A percentile compares a stretch with the other conserved stretches of the same genome.
phyloP scores from a whole-genome alignment of 2,329 filamentous ascomycete genomes.

The Orbilia ellipsospora region DNA sequence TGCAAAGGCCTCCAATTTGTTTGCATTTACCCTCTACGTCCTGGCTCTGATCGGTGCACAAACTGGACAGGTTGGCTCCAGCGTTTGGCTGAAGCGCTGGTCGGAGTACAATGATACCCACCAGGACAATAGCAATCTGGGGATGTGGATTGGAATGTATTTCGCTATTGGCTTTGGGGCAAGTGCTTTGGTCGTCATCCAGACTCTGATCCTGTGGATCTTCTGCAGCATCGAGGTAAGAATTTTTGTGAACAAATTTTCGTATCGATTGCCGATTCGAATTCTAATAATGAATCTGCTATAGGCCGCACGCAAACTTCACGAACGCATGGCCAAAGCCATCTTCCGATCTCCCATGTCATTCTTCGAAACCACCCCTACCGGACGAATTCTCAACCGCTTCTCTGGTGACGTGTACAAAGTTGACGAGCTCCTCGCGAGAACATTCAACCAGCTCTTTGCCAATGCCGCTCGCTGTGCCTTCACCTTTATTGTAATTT shows the following conservation, averaged over 20 bases:
- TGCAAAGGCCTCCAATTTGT: slow-evolving; percentile 90
- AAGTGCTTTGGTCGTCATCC: slow-evolving; percentile 83
- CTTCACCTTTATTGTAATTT: slow-evolving; percentile 90
- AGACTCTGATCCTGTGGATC: slow-evolving; percentile 97
- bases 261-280: not conserved
- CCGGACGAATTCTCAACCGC: slow-evolving; percentile 93
- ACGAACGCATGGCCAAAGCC: slow-evolving; percentile 95
- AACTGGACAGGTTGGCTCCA: slow-evolving; percentile 81
- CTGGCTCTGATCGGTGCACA: slow-evolving; percentile 81
- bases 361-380: slow-evolving; percentile 97
- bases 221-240: slow-evolving; percentile 96
- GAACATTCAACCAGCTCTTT: slow-evolving; percentile 97
- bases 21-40: slow-evolving; percentile 84
- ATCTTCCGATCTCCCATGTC: slow-evolving; percentile 99
- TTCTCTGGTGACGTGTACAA: slow-evolving; percentile 85
- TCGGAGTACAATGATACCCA: slow-evolving; percentile 78
- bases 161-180: slow-evolving; percentile 93
- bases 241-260: not conserved
- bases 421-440: slow-evolving; percentile 85
- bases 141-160: slow-evolving; percentile 93
- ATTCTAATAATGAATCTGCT: not conserved
- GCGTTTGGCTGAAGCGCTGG: slow-evolving; percentile 94
- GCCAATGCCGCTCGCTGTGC: slow-evolving; percentile 77
- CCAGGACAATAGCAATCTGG: slow-evolving; percentile 78
- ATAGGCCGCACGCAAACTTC: slow-evolving; percentile 90